phyloP scores from a whole-genome alignment of 306 rosid species.

The Cicer cuneatum region DNA sequence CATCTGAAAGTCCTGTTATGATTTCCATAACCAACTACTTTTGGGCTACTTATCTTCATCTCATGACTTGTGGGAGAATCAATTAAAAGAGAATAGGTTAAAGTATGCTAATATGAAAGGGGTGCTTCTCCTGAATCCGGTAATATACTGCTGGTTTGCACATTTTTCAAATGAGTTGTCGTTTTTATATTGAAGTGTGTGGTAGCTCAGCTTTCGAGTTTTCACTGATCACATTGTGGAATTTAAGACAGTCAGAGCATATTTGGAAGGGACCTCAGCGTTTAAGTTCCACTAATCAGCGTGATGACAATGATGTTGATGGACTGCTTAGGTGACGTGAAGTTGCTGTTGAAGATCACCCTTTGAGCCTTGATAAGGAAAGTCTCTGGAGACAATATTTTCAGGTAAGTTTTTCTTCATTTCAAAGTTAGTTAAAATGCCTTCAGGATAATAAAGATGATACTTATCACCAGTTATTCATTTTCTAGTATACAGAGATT shows the following conservation, averaged over 20 bases:
- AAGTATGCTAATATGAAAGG: too few relatives aligned
- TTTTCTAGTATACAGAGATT: constrained; percentile 66
- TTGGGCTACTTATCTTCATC: constrained; percentile 72
- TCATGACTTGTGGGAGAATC: too few relatives aligned
- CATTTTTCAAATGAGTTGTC: too few relatives aligned
- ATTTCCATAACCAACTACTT: constrained; percentile 63
- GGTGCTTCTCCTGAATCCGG: too few relatives aligned
- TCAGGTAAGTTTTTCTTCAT: constrained; percentile 46
- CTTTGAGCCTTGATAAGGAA: too few relatives aligned
- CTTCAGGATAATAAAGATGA: constrained; percentile 16
- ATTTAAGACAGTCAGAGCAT: constrained; percentile 68
- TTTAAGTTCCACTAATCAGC: too few relatives aligned
- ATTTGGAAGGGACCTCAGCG: constrained; percentile 51
- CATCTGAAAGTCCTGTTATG: constrained; percentile 45
- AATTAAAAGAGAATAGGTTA: too few relatives aligned
- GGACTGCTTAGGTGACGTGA: constrained; percentile 61
- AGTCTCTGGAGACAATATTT: too few relatives aligned
- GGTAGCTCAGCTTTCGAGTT: too few relatives aligned
- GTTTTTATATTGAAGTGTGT: too few relatives aligned
- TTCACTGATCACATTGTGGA: constrained; percentile 53
- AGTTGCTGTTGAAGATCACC: constrained; percentile 79
- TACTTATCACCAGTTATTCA: constrained; percentile 30
- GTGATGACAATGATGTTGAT: constrained; percentile 50
- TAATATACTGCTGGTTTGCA: too few relatives aligned
- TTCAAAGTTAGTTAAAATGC: constrained; percentile 20